phyloP scores from a whole-genome alignment of 1,284 basidiomycete species.

The Wallemia ichthyophaga region DNA sequence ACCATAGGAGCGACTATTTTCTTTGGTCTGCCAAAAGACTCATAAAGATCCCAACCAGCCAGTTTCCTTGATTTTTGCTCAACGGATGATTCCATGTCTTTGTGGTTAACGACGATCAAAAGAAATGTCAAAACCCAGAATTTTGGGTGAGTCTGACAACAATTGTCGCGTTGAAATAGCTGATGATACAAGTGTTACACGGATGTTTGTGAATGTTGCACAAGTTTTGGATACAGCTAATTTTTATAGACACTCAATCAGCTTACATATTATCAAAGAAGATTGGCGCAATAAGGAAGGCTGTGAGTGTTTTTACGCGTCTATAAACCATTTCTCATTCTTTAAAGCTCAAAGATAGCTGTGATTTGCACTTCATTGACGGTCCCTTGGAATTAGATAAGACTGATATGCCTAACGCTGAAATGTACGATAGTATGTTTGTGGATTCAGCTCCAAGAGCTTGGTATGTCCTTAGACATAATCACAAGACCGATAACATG shows the following conservation, averaged over 20 bases:
- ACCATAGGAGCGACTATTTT: slow-evolving; percentile 91
- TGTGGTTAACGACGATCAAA: not conserved
- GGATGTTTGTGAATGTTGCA: not conserved
- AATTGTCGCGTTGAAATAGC: not conserved
- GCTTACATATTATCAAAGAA: not conserved
- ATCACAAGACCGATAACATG: not conserved
- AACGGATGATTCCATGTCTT: not conserved
- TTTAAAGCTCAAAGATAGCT: not conserved
- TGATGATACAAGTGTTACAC: not conserved
- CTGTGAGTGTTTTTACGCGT: not conserved
- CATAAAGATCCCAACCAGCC: slow-evolving; percentile 54
- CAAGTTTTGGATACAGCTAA: not conserved
- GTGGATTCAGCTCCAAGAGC: not conserved
- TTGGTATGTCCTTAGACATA: not conserved
- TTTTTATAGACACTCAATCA: not conserved
- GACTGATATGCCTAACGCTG: not conserved
- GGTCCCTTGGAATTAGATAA: not conserved
- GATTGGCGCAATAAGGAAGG: not conserved
- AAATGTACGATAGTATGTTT: not conserved
- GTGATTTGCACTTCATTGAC: not conserved
- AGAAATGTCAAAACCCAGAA: not conserved
- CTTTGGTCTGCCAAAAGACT: slow-evolving; percentile 47
- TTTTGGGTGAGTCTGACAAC: not conserved
- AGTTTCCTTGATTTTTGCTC: slow-evolving; percentile 22
- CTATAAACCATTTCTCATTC: too few species aligned